Conservation (phyloP, 371 early-diverging fungal genomes). For the Rhizopus delemar region DNA sequence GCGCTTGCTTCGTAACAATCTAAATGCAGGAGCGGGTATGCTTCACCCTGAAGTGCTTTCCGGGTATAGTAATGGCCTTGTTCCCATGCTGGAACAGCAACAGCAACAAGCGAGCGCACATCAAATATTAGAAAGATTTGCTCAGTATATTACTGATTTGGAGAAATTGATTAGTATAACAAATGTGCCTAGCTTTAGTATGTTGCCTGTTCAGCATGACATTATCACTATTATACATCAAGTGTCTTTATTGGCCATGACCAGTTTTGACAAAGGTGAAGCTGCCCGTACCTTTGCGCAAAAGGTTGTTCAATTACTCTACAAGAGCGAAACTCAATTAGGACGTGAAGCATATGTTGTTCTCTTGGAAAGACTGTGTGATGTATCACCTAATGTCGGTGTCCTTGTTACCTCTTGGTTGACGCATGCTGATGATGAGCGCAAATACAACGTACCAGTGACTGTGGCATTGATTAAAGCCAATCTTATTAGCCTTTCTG, state of each 20-base stretch:
- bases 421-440: conserved; percentile 92
- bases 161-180: conserved; percentile 68
- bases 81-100: conserved; percentile 13
- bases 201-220: conserved; percentile 79
- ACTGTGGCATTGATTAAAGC: conserved; percentile 81
- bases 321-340: conserved; percentile 72
- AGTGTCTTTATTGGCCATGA: conserved; percentile 64
- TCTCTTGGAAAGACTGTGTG: conserved; percentile 80
- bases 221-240: conserved; percentile 73
- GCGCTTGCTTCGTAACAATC: conserved; percentile 25
- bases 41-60: conserved; percentile 42
- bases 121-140: conserved; percentile 70
- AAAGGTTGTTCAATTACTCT: conserved; percentile 82
- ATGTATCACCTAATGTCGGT: conserved; percentile 72
- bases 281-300: conserved; percentile 81
- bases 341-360: conserved; percentile 81
- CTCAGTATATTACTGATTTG: conserved; percentile 71
- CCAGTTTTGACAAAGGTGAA: conserved; percentile 76
- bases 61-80: conserved; percentile 13
- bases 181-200: conserved; percentile 58
- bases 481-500: conserved; percentile 72
- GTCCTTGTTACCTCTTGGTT: conserved; percentile 90
- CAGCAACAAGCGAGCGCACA: conserved; percentile 43
- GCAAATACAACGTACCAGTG: conserved; percentile 85
- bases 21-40: conserved; percentile 13